Conservation (phyloP, 169 alveolate species). For the Eimeria praecox region DNA sequence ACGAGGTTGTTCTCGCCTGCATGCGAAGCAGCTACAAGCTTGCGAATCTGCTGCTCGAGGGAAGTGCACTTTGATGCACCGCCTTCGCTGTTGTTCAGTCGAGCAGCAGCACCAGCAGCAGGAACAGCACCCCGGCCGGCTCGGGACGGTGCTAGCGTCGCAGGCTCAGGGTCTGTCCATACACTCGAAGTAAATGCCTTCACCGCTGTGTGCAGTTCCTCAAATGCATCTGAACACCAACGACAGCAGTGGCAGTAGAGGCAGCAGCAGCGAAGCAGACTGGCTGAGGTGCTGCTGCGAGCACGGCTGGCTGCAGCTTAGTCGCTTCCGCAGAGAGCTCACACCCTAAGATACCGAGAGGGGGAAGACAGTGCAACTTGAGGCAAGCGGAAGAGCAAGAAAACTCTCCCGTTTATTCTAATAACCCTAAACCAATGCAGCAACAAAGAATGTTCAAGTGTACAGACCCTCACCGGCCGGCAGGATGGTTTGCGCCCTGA, state of each 20-base stretch:
- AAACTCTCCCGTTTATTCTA: background rate
- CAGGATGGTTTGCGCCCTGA: background rate
- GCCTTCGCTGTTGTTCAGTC: background rate
- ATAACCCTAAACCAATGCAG: background rate
- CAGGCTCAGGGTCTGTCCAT: slow-evolving; percentile 25
- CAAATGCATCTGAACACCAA: slow-evolving; percentile 52
- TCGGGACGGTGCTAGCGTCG: background rate
- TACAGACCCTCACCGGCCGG: slow-evolving; percentile 24
- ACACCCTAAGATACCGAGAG: background rate
- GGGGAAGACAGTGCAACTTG: background rate
- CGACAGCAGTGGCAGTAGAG: background rate
- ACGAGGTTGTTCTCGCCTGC: background rate
- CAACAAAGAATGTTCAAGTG: background rate
- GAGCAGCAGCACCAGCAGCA: background rate
- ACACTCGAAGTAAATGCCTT: slow-evolving; percentile 16
- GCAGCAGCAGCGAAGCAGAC: background rate
- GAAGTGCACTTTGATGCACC: background rate
- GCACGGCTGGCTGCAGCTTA: background rate
- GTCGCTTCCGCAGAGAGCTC: background rate
- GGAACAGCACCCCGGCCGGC: background rate
- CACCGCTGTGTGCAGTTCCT: slow-evolving; percentile 24
- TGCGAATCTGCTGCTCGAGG: slow-evolving; percentile 34
- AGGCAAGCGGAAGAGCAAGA: background rate
- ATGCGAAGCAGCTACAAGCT: background rate
- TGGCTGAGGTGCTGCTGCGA: background rate